phyloP scores from a whole-genome alignment of 108 stramenopile species.

The Tribonema minus region DNA sequence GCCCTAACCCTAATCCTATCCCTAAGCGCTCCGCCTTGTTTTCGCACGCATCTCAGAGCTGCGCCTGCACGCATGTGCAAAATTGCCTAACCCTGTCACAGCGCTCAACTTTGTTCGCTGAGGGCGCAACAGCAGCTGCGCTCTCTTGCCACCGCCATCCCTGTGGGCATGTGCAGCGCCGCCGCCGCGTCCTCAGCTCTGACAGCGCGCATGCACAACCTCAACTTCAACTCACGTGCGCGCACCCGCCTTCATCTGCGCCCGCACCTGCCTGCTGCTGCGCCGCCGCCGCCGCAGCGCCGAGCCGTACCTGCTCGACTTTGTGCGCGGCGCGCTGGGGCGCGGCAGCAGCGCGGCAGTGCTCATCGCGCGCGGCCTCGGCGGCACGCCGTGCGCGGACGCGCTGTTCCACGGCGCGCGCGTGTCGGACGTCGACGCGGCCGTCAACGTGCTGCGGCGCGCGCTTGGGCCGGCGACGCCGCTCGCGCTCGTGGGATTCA shows the following conservation, averaged over 20 bases:
- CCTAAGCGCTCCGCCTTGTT: no score
- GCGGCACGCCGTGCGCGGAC: slow-evolving; percentile 64
- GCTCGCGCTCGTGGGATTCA: slow-evolving; percentile 38
- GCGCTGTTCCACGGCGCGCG: slow-evolving; percentile 78
- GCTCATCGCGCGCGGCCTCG: slow-evolving; percentile 77
- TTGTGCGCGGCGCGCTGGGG: slow-evolving; percentile 59
- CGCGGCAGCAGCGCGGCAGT: slow-evolving; percentile 69
- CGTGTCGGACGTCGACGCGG: slow-evolving; percentile 68
- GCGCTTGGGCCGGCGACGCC: slow-evolving; percentile 46
- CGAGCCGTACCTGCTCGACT: slow-evolving; percentile 77
- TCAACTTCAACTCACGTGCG: neutral
- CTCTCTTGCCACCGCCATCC: no score
- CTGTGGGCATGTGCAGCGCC: no score
- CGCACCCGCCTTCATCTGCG: neutral
- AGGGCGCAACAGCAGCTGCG: no score
- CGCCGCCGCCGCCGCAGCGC: neutral
- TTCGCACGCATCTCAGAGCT: no score
- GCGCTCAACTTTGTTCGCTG: no score
- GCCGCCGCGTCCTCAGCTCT: no score
- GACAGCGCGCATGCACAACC: neutral
- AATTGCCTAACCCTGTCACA: no score
- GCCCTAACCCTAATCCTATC: no score
- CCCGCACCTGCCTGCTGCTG: neutral
- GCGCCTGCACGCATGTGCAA: no score
- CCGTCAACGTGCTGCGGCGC: slow-evolving; percentile 57